These are phyloP conservation scores for Suhomyces xylopsoci DNA, from an alignment of 805 yeast species.

Conservation along the genomic window DNA sequence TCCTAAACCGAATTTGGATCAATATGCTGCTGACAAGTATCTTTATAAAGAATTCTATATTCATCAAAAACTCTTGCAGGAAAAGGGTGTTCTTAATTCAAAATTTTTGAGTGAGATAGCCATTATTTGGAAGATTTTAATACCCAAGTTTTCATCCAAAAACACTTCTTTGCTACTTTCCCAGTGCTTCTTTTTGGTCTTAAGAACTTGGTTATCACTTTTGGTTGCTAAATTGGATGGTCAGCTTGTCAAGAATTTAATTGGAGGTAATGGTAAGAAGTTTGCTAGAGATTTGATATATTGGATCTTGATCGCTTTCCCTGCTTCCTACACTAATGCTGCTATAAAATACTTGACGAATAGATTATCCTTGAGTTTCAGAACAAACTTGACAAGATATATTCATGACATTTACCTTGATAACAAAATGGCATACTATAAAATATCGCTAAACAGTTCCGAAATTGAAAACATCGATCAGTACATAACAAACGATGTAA, in stretches of 20 bases:
- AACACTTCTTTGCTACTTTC: slow-evolving; percentile 63
- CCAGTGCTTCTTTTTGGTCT: slow-evolving; percentile 70
- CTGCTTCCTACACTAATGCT: slow-evolving; percentile 89
- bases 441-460: slow-evolving; percentile 59
- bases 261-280: slow-evolving; percentile 72
- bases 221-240: slow-evolving; percentile 89
- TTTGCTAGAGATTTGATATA: slow-evolving; percentile 74
- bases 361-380: slow-evolving; percentile 74
- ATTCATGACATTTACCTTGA: slow-evolving; percentile 89
- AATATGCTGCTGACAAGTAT: slow-evolving; percentile 54
- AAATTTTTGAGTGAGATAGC: slow-evolving; percentile 68
- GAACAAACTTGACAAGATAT: slow-evolving; percentile 79
- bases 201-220: slow-evolving; percentile 84
- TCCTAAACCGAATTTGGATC: slow-evolving; percentile 47
- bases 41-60: slow-evolving; percentile 46
- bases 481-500: slow-evolving; percentile 81
- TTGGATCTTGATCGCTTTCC: slow-evolving; percentile 89
- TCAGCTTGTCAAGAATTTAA: slow-evolving; percentile 83
- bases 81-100: slow-evolving; percentile 44
- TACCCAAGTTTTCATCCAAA: slow-evolving; percentile 70
- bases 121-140: slow-evolving; percentile 75
- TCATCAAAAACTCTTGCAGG: slow-evolving; percentile 25
- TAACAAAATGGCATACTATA: slow-evolving; percentile 76
- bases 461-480: slow-evolving; percentile 72
- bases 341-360: slow-evolving; percentile 80